Conservation (phyloP, 306 rosid species). For the Vicia faba region DNA sequence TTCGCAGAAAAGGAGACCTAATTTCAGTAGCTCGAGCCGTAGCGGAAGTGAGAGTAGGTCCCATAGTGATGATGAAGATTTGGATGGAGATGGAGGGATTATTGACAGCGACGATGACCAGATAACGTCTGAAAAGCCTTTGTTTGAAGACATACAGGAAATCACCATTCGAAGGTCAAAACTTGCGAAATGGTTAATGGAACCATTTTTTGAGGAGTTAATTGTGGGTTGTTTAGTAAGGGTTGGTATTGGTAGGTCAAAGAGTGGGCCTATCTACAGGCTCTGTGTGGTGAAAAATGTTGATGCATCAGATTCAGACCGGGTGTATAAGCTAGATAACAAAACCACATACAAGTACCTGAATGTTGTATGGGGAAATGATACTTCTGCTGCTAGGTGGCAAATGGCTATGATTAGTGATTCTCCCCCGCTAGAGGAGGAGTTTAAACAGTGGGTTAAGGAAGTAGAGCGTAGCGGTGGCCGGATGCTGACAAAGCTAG, state of each 20-base stretch:
- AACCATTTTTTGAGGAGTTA: conserved; percentile 94
- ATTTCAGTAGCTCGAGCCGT: conserved; percentile 71
- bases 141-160: conserved; percentile 79
- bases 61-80: conserved; percentile 74
- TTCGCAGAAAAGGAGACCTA: conserved; percentile 58
- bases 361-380: conserved; percentile 93
- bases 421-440: conserved; percentile 76
- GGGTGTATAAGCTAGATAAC: conserved; percentile 78
- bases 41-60: conserved; percentile 86
- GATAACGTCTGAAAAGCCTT: conserved; percentile 53
- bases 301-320: conserved; percentile 77
- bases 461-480: conserved; percentile 88
- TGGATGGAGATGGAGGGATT: conserved; percentile 70
- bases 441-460: conserved; percentile 83
- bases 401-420: conserved; percentile 98
- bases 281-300: conserved; percentile 90
- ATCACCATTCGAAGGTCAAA: conserved; percentile 82
- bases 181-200: conserved; percentile 90
- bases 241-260: conserved; percentile 94
- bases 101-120: conserved; percentile 82
- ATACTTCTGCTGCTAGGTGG: conserved; percentile 90
- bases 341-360: conserved; percentile 78
- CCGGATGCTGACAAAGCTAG: conserved; percentile 69
- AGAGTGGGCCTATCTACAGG: conserved; percentile 74
- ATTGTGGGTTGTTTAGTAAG: conserved; percentile 96